Evolutionary conservation across 2,329 filamentous ascomycete species (phyloP), one percentile per base, ranked within the genome.

Genomic region (Penicillium sp.): DNA sequence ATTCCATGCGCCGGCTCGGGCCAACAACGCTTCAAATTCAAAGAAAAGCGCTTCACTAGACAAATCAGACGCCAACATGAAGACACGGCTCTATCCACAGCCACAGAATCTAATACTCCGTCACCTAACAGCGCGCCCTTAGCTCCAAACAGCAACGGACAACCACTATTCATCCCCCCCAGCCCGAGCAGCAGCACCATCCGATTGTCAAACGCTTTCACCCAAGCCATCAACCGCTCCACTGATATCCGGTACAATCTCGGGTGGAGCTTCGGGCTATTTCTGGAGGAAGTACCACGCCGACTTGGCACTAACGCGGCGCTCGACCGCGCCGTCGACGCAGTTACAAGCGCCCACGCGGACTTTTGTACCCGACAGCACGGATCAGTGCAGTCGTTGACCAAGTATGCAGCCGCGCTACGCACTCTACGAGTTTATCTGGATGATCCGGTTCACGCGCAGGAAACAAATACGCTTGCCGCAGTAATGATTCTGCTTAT

Each of bases 21-120:
- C 3, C 72, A 80, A 65, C 74, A 78, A 56, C 75, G 82, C 48
- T 84, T 75, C 72, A 83, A 81, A 69, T 84, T 84, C 69, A 79
- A 81, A 60, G 72, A 73, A 15, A 67, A 65, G 14, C 59, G 62
- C 7, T 70, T 63, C 39, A 49, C 57, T 3, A 49, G 55, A 14
- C 20, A 17, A 20, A 14, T 34, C 25, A 20, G 25, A 20, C 15
- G 20, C 15, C 15, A 45, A 6, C 41, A 38, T 37, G 34, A 28
- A 5, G 37, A 5, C 5, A 5, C 6, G 8, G 5, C 38, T 41
- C 14, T 53, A 15, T 15, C 20, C 5, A 20, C 38, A 3, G 10
- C 25, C 38, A 12, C 15, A 14, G 20, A 15, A 5, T 43, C 38
- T 7, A 31, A 31, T 8, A 7, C 10, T 7, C 31, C 51, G 2